phyloP scores from a whole-genome alignment of 1,284 basidiomycete species.

The Cutaneotrichosporon cyanovorans region DNA sequence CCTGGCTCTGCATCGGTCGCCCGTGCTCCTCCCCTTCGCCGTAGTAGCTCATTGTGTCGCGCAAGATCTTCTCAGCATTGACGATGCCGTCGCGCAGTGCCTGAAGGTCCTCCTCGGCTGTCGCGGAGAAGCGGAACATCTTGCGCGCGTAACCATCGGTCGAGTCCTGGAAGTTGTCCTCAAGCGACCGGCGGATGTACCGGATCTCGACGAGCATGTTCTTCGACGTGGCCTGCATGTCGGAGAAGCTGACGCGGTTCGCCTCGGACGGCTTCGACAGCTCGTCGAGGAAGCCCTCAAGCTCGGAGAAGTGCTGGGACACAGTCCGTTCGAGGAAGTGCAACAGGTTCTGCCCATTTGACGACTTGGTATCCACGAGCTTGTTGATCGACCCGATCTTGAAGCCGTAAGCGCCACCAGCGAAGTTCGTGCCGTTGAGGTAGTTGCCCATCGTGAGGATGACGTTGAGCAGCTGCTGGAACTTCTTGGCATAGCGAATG shows the following conservation, averaged over 20 bases:
- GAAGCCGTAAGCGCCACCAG: constrained; percentile 96
- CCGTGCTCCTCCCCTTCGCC: constrained; percentile 75
- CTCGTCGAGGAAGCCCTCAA: constrained; percentile 84
- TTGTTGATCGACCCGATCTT: constrained; percentile 97
- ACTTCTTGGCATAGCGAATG: constrained; percentile 66
- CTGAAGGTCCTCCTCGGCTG: constrained; percentile 64
- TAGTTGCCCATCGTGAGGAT: constrained; percentile 95
- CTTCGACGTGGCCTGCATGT: constrained; percentile 41
- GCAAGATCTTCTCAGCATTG: constrained; percentile 68
- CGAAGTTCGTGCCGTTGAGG: constrained; percentile 93
- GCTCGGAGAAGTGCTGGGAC: constrained; percentile 75
- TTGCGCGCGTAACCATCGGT: constrained; percentile 71
- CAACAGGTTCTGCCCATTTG: constrained; percentile 83
- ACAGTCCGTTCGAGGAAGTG: constrained; percentile 93
- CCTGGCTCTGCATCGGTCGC: constrained; percentile 46
- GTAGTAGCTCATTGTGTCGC: constrained; percentile 77
- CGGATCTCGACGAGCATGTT: constrained; percentile 72
- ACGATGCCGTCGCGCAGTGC: constrained; percentile 78
- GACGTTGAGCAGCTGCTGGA: constrained; percentile 67
- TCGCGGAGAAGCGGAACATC: constrained; percentile 80
- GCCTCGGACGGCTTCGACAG: constrained; percentile 83
- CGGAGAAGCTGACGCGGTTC: constrained; percentile 55
- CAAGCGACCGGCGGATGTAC: constrained; percentile 66
- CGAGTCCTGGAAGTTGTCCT: constrained; percentile 64
- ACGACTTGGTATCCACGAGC: constrained; percentile 96